These are phyloP conservation scores for Scleromitrula shiraiana DNA, from an alignment of 2,329 filamentous ascomycete species.

Conservation along the genomic window DNA sequence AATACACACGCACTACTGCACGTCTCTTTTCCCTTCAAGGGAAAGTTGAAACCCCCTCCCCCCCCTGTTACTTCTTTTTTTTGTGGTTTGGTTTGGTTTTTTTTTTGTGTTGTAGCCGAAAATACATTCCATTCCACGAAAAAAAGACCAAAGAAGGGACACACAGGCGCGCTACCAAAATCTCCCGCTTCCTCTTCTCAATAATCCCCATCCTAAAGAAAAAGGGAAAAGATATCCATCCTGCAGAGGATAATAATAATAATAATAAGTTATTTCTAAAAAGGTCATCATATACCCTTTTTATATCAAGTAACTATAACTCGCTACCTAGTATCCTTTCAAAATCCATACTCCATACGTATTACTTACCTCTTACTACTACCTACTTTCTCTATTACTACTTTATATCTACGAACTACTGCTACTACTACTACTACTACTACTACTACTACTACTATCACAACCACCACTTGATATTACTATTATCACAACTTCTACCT, in stretches of 20 bases:
- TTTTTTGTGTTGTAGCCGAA: background rate
- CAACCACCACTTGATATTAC: too few relatives aligned
- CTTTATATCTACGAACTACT: too few relatives aligned
- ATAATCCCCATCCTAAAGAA: background rate
- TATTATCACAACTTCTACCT: too few relatives aligned
- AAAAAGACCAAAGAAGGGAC: background rate
- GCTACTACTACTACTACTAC: too few relatives aligned
- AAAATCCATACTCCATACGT: background rate
- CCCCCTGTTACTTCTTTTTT: background rate
- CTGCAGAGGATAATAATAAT: too few relatives aligned
- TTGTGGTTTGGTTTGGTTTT: background rate
- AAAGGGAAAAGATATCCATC: background rate
- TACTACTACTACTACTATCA: too few relatives aligned
- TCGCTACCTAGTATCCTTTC: background rate
- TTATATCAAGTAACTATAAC: background rate
- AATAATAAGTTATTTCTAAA: too few relatives aligned
- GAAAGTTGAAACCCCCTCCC: too few relatives aligned
- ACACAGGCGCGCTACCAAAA: background rate
- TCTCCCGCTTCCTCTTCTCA: background rate
- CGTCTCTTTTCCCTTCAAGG: background rate
- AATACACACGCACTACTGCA: background rate
- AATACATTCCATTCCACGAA: background rate
- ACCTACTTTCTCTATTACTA: background rate
- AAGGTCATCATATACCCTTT: background rate
- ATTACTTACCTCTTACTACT: background rate